Base-by-base conservation (phyloP, 2,329 filamentous ascomycete species). In the Xylaria sp. region DNA sequence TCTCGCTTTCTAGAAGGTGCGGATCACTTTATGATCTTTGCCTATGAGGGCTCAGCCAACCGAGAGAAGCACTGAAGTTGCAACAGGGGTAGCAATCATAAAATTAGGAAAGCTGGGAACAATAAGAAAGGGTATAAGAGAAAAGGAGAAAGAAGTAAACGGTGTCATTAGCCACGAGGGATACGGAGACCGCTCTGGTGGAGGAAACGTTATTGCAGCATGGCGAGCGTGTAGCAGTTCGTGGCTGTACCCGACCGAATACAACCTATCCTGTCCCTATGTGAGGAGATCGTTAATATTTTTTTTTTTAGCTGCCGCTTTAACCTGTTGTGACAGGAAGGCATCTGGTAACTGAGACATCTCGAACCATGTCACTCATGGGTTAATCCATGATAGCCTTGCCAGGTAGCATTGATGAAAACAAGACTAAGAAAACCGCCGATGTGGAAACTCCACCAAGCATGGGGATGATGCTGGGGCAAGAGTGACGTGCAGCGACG, bases 401-500 rank as follows among this genome's bases (percentile, higher is more conserved):
- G 46, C 35, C 46, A 38, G 40, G 55, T n/a, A 55, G 28, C 28
- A 4, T 31, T 9, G 28, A 31, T 4, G 28, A 31, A 31, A 31
- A 5, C 46, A 25, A 35, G 38, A 37, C 6, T 43, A 54, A 63
- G 66, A 68, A 63, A 72, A 72, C 69, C 64, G 64, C 61, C 51
- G 38, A 57, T 14, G 50, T 46, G 58, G 67, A 67, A 63, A 66
- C 66, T 64, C 69, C 69, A 69, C 67, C 37, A 51, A 37, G 23
- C 45, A 56, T 60, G 65, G 52, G 67, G 21, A 47, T 46, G 23
- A 46, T 28, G 51, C 50, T 63, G 66, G 66, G 67, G 40, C 31
- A 33, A 52, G 61, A 67, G 64, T 74, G 72, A 74, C 72, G 69
- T 74, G 73, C 73, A 74, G 66, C 65, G 45, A 66, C 52, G 62